Evolutionary conservation across 306 rosid species (phyloP), one percentile per base, ranked within the genome.

Genomic region (Datisca glomerata): DNA sequence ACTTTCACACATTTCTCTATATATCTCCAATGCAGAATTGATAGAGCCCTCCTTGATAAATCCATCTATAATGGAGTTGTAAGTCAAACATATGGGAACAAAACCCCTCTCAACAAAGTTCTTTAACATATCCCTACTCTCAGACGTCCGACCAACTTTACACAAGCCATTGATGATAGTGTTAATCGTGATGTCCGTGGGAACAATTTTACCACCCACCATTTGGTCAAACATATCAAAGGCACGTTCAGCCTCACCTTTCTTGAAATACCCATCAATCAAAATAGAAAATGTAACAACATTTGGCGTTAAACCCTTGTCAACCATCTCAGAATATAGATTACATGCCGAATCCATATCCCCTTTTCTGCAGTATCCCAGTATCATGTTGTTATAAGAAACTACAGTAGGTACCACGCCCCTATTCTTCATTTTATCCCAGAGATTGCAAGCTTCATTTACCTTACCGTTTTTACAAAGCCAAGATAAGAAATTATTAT

Each of bases 21-120:
- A 78, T 41, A 61, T 38, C 43, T 56, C 49, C 56, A 62, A 43
- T 37, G 91, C 91, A 23, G 64, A 60, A 57, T 70, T 51, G 13
- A 66, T 52, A 45, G 61, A 60, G 52, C 80, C 91, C 59, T 63
- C 80, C 76, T 72, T 86, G 56, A 56, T 36, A 59, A 51, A 78
- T 48, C 91, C 93, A 58, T 72, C 41, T 22, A 85, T 75, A 55
- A 86, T 72, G 56, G 63, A 62, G 56, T 80, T 81, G 62, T 78
- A 75, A 35, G 83, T 71, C 56, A 70, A 22, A 35, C 70, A 54
- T 12, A 58, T 53, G 19, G 86, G 86, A 62, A 60, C 12, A 33
- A 72, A 78, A 45, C 91, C 91, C 55, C 35, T 51, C 45, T 59
- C 55, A 36, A 67, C 41, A 56, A 72, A 74, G 45, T 51, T 55